Percentiles rank a stretch among this genome's conserved stretches.
phyloP scores from a whole-genome alignment of 495 filamentous ascomycete species.

The Podospora anserina region DNA sequence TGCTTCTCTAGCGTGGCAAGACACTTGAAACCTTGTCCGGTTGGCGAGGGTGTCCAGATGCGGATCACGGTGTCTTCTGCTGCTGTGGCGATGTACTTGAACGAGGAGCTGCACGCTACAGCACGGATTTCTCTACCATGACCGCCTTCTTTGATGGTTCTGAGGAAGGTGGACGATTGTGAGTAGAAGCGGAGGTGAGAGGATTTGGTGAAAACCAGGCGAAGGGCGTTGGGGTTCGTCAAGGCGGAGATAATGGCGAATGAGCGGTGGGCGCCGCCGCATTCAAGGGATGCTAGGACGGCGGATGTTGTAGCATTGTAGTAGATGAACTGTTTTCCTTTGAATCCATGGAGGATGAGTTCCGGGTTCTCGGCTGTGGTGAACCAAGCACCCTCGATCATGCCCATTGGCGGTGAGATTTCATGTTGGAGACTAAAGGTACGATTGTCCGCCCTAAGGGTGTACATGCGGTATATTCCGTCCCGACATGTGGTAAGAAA shows the following conservation, averaged over 20 bases:
- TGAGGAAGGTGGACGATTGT: conserved; percentile 47
- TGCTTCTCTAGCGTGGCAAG: conserved; percentile 68
- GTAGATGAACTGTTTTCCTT: conserved; percentile 69
- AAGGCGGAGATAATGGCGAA: conserved; percentile 58
- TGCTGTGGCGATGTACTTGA: conserved; percentile 67
- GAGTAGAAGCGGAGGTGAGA: conserved; percentile 51
- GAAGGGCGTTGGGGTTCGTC: conserved; percentile 32
- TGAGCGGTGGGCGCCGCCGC: conserved; percentile 76
- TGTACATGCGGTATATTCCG: conserved; percentile 64
- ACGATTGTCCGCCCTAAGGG: conserved; percentile 19
- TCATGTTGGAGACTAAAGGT: conserved; percentile 40
- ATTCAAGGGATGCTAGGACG: conserved; percentile 67
- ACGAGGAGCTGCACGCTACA: conserved; percentile 56
- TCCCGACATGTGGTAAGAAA: conserved; percentile 72
- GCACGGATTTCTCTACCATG: conserved; percentile 91
- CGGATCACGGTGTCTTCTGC: conserved; percentile 86
- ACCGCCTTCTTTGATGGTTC: conserved; percentile 60
- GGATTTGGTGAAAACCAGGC: conserved; percentile 56
- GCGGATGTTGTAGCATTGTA: conserved; percentile 67
- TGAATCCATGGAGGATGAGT: conserved; percentile 77
- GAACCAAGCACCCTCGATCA: conserved; percentile 67
- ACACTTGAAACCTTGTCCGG: conserved; percentile 40
- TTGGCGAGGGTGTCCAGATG: conserved; percentile 49
- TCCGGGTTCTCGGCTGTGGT: conserved; percentile 35
- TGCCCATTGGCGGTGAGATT: conserved; percentile 56